Evolutionary conservation across 495 filamentous ascomycete genomes (phyloP), one percentile per base, ranked within the genome.

Genomic region (Chaetomium cochliodes): DNA sequence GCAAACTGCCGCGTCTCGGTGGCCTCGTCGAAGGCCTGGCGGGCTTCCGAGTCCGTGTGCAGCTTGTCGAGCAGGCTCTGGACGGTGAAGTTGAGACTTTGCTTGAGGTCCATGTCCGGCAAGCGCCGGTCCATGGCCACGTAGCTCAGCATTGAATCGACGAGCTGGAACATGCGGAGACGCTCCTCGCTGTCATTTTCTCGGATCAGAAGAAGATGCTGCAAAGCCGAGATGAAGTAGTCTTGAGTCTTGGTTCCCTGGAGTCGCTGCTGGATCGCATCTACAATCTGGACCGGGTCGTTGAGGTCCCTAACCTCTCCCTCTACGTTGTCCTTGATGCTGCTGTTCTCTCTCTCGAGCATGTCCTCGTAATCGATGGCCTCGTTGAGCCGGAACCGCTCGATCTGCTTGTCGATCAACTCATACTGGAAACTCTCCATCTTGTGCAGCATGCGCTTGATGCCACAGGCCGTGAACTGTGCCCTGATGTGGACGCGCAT

Each of bases 371-470:
- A 97, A 78, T 98, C 94, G 71, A 97, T 96, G 41, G 91, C 92
- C 72, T 97, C 94, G 75, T 97, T 97, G 41, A 90, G 87, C 66
- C 90, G 87, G 79, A 94, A 98, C 47, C 88, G 87, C 74, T 98
- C 93, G 65, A 98, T 89, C 79, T 98, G 94, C 82, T 97, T 98
- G 80, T 98, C 93, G 67, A 98, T 96, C 63, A 96, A 85, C 67
- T 98, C 96, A 77, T 98, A 98, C 75, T 98, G 92, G 81, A 98
- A 98, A 41, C 85, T 91, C 74, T 97, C 94, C 94, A 98, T 97
- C 84, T 98, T 98, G 58, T 82, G 87, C 76, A 97, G 77, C 65
- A 98, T 92, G 67, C 96, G 87, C 79, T 92, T 93, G 83, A 98
- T 90, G 57, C 94, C 94, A 78, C 93, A 97, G 73, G 91, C 91